Base-by-base conservation (phyloP, 129 eudicot genomes). In the Sambucus nigra region DNA sequence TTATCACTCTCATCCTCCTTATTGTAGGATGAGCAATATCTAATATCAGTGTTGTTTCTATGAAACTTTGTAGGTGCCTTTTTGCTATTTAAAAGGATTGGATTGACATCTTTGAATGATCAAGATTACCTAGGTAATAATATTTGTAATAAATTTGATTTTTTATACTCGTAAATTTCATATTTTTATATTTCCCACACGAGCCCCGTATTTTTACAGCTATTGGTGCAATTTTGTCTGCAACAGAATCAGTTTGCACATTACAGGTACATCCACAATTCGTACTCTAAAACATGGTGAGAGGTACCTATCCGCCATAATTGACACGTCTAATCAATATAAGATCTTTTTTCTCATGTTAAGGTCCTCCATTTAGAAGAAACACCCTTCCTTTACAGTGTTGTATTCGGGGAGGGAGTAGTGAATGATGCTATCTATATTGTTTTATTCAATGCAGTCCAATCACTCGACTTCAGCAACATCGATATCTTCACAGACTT, bases 341-440 rank as follows among this genome's bases (percentile, higher is more conserved):
- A 31, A 11, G 38, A 0, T 31, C 38, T 31, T 42, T 14, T 42
- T 42, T 42, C 19, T 16, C n/a, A 42, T 42, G 48, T 42, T 42
- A 42, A 42, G 48, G 48, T 42, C 48, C 48, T 42, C 20, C 14
- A 42, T 42, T 20, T 13, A 42, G 48, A 42, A 42, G 48, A 42
- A 42, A 42, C 48, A 42, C 48, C 48, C 15, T 42, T 42, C 48
- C 48, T 42, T 42, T 42, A 42, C 48, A 42, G 48, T 42, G 48
- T 42, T 42, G 48, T 42, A n/a, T 42, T 42, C 16, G 48, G 48
- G 48, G 48, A 42, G n/a, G 48, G 48, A 42, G 48, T 42, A 42
- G 48, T 42, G 48, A 42, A 42, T 42, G 48, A 42, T 42, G 48
- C 48, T 42, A 42, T 20, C n/a, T 42, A 18, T 9, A 42, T 42